Conservation (phyloP, 805 yeast genomes). For the Cyberlindnera euphorbiae region DNA sequence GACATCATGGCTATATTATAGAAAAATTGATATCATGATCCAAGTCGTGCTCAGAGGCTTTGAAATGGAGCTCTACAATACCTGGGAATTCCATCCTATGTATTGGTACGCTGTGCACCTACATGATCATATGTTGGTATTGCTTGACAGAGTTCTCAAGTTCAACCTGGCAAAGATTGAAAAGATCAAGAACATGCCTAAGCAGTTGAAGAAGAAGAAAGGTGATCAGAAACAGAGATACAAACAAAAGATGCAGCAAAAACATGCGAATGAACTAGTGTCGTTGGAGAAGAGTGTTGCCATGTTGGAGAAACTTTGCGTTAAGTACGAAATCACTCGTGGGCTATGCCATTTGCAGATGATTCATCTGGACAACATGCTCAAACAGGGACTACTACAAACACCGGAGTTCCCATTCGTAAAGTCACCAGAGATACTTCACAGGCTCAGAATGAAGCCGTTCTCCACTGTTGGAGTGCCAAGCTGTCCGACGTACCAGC, state of each 20-base stretch:
- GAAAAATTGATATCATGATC: conserved; percentile 66
- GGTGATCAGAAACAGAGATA: conserved; percentile 44
- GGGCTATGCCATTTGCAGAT: conserved; percentile 31
- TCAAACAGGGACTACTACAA: conserved; percentile 23
- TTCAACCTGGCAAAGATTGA: conserved; percentile 32
- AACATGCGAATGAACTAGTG: conserved; percentile 32
- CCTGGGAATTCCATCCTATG: conserved; percentile 62
- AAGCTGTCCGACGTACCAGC: conserved; percentile 38
- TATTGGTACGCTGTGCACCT: conserved; percentile 65
- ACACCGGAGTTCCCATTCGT: conserved; percentile 26
- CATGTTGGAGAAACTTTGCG: conserved; percentile 1
- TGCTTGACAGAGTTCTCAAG: conserved; percentile 31
- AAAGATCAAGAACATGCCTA: conserved; percentile 29
- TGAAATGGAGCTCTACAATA: conserved; percentile 66
- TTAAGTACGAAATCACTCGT: conserved; percentile 22
- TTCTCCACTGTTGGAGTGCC: conserved; percentile 81
- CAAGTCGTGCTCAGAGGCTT: conserved; percentile 71
- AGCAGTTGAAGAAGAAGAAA: conserved; percentile 45
- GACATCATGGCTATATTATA: conserved; percentile 62
- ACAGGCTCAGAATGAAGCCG: conserved; percentile 67
- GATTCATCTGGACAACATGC: conserved; percentile 28
- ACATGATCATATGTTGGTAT: conserved; percentile 40
- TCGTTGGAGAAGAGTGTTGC: conserved; percentile 22
- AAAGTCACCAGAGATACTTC: conserved; percentile 31
- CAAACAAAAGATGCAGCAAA: conserved; percentile 31